Evolutionary conservation across 1,139 yeast genomes (phyloP).

Genomic region (Scheffersomyces stambukii): DNA sequence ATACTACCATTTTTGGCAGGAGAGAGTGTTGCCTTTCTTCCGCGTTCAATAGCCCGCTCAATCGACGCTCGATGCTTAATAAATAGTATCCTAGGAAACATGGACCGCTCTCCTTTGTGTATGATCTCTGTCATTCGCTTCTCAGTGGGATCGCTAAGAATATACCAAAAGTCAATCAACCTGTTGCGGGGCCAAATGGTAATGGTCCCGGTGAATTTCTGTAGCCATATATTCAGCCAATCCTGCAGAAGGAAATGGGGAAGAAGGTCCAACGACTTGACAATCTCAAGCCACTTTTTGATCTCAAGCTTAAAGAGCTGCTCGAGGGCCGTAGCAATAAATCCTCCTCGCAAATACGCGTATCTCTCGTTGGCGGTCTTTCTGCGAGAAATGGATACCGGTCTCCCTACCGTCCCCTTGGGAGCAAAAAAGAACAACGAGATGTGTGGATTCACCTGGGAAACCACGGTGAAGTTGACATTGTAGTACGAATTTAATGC

Average conservation of each 20-base stretch:
- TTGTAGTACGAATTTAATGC: slow-evolving; percentile 73
- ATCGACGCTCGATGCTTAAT: slow-evolving; percentile 59
- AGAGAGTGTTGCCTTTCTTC: slow-evolving; percentile 22
- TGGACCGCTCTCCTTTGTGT: slow-evolving; percentile 58
- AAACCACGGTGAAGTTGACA: slow-evolving; percentile 70
- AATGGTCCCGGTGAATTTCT: slow-evolving; percentile 68
- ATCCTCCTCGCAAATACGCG: slow-evolving; percentile 67
- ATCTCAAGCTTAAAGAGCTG: slow-evolving; percentile 69
- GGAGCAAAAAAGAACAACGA: slow-evolving; percentile 75
- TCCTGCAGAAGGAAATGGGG: slow-evolving; percentile 73
- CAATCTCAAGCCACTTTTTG: slow-evolving; percentile 68
- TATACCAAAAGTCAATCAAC: slow-evolving; percentile 57
- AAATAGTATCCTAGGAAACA: slow-evolving; percentile 64
- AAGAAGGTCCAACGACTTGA: slow-evolving; percentile 60
- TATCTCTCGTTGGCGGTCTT: slow-evolving; percentile 34
- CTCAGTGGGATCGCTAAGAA: slow-evolving; percentile 65
- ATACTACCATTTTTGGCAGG: slow-evolving; percentile 3
- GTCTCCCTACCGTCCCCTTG: slow-evolving; percentile 76
- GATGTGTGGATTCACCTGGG: slow-evolving; percentile 83
- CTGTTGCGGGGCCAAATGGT: slow-evolving; percentile 72
- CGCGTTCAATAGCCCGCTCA: slow-evolving; percentile 60
- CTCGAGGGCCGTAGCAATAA: slow-evolving; percentile 68
- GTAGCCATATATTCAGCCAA: slow-evolving; percentile 77
- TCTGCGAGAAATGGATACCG: slow-evolving; percentile 57
- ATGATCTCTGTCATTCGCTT: slow-evolving; percentile 54